phyloP scores from a whole-genome alignment of 495 filamentous ascomycete species.

The Friedmanniomyces endolithicus region DNA sequence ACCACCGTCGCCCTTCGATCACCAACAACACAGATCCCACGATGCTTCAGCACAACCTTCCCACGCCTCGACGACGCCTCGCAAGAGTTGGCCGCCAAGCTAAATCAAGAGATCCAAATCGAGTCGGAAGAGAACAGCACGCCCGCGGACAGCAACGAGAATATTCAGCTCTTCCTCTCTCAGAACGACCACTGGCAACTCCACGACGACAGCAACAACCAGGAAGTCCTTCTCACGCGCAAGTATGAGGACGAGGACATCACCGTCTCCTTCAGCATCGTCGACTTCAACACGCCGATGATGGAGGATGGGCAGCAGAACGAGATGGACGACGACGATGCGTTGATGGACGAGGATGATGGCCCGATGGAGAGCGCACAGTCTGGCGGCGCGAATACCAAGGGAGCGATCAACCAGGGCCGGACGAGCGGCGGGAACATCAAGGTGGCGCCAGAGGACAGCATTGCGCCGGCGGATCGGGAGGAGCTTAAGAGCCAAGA shows the following conservation, averaged over 20 bases:
- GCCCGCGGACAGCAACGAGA: constrained; percentile 41
- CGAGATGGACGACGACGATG: constrained; percentile 31
- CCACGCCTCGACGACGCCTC: constrained; percentile 39
- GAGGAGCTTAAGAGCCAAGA: constrained; percentile 37
- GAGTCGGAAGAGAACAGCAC: constrained; percentile 42
- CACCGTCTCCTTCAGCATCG: constrained; percentile 82
- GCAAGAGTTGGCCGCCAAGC: constrained; percentile 60
- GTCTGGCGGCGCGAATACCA: constrained; percentile 42
- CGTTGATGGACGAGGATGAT: constrained; percentile 29
- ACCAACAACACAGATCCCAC: background rate
- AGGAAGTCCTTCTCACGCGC: constrained; percentile 75
- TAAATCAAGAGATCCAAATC: constrained; percentile 61
- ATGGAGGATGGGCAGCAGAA: constrained; percentile 39
- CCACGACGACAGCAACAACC: constrained; percentile 64
- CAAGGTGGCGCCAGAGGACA: constrained; percentile 46
- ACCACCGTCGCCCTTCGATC: background rate
- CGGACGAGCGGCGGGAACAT: constrained; percentile 36
- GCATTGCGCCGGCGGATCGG: constrained; percentile 45
- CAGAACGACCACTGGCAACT: constrained; percentile 58
- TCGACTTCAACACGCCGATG: constrained; percentile 67
- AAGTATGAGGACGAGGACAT: constrained; percentile 84
- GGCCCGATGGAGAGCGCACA: constrained; percentile 24
- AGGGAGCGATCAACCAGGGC: constrained; percentile 42
- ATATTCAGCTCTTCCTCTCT: constrained; percentile 60
- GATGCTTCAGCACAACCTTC: constrained; percentile 11